phyloP scores from a whole-genome alignment of 306 rosid genomes.

The Leucaena leucocephala region DNA sequence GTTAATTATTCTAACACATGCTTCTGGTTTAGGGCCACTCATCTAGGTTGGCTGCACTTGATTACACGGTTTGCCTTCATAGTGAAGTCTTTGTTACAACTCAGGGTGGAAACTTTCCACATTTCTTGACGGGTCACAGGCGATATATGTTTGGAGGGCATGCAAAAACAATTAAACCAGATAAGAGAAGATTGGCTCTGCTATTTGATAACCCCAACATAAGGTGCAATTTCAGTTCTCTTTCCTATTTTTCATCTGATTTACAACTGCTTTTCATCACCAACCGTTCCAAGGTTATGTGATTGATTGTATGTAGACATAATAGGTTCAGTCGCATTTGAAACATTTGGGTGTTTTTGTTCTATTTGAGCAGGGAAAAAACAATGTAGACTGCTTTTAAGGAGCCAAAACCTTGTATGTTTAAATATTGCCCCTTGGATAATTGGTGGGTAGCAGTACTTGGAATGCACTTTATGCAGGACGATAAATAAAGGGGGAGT shows the following conservation, averaged over 20 bases:
- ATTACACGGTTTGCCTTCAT: constrained; percentile 89
- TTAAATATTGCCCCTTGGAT: neutral
- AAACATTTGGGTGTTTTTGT: constrained; percentile 16
- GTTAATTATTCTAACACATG: constrained; percentile 31
- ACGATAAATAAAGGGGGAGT: neutral
- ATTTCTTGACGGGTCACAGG: constrained; percentile 95
- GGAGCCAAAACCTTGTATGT: neutral
- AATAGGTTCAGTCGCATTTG: neutral
- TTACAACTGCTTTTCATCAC: neutral
- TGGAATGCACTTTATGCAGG: neutral
- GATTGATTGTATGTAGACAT: neutral
- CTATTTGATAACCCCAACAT: constrained; percentile 72
- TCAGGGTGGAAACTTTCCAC: constrained; percentile 98
- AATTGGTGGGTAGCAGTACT: neutral
- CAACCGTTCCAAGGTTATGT: neutral
- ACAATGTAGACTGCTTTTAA: neutral
- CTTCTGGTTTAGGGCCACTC: constrained; percentile 85
- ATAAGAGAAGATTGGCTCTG: constrained; percentile 80
- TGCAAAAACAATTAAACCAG: constrained; percentile 91
- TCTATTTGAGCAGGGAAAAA: neutral
- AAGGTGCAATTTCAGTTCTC: constrained; percentile 56
- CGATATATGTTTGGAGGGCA: constrained; percentile 85
- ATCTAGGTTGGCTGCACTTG: constrained; percentile 97
- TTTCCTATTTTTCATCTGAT: constrained; percentile 1
- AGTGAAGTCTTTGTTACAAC: constrained; percentile 97